Percentiles rank a stretch among this genome's conserved stretches.
phyloP scores from a whole-genome alignment of 768 basidiomycete genomes.

The Chlorophyllum brunneum region DNA sequence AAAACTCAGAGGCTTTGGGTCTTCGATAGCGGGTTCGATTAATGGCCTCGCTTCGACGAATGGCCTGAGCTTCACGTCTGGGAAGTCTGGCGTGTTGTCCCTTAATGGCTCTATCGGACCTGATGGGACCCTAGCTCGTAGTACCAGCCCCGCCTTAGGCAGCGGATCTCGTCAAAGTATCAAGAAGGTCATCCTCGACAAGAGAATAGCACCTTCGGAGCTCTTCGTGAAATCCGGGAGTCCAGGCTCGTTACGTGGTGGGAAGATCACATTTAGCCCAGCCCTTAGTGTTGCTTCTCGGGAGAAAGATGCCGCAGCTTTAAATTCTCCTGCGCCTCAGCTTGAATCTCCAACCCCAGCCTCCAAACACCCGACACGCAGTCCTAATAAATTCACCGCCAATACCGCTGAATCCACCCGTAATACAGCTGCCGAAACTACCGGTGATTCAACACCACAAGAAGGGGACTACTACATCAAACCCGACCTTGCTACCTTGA shows the following conservation, averaged over 20 bases:
- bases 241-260: constrained; percentile 37
- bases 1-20: constrained; percentile 69
- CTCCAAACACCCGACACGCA: constrained; percentile 29
- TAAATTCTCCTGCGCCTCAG: constrained; percentile 13
- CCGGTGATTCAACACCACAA: constrained; percentile 41
- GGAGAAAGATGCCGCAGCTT: constrained; percentile 59
- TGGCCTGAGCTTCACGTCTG: constrained; percentile 45
- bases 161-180: constrained; percentile 76
- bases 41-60: constrained; percentile 32
- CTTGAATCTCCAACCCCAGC: constrained; percentile 12
- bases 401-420: constrained; percentile 35
- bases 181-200: constrained; percentile 89
- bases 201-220: constrained; percentile 73
- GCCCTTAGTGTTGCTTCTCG: constrained; percentile 71
- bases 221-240: constrained; percentile 53
- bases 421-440: constrained; percentile 19
- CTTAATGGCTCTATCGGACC: constrained; percentile 43
- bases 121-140: constrained; percentile 59
- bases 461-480: constrained; percentile 93
- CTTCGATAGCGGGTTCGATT: constrained; percentile 37
- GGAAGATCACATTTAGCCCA: constrained; percentile 71
- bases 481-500: constrained; percentile 72
- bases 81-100: constrained; percentile 53
- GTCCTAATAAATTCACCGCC: constrained; percentile 29
- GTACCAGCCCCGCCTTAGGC: constrained; percentile 61